Base-by-base conservation (phyloP, 2,329 filamentous ascomycete genomes). In the Dendrostoma leiphaemia region DNA sequence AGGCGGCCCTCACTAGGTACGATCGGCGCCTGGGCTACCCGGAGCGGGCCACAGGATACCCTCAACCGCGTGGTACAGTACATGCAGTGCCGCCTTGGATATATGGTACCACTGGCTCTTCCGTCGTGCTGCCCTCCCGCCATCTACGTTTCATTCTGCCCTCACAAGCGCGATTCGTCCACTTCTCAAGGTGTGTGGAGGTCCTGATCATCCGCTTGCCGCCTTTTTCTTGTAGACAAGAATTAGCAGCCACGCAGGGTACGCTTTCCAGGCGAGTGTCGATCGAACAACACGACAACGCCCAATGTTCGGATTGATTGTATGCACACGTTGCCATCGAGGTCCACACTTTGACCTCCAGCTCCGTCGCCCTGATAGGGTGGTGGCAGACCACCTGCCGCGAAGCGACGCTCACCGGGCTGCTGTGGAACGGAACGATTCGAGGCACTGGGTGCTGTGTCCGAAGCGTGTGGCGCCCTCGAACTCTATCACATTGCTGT, bases 341-440 rank as follows among this genome's bases (percentile, higher is more conserved):
- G 44, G 17, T 34, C 10, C 48, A n/a, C n/a, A 43, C 8, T 8
- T 40, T 40, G 24, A 15, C 9, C 29, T 13, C 13, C n/a, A 10
- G 37, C 31, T 34, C n/a, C 10, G 17, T 32, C 17, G 9, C 7
- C 29, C 34, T 41, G 31, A 55, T 49, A 49, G 56, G 52, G 17
- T 34, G 48, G 26, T 35, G 37, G 34, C 41, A 46, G 23, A 40
- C 48, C 48, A 45, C 17, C 38, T 55, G 44, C 28, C 43, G 41
- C 31, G 24, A 37, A 21, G 24, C 35, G 32, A n/a, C 28, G 35
- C 44, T 53, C 55, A 48, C 48, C 46, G 47, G 56, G 32, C 45
- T 53, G 48, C 28, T 44, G 48, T 52, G 51, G 13, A 48, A 46
- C 44, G 10, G 17, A 2, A 32, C 21, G 3, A 7, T 5, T 29